Conservation (phyloP, 768 basidiomycete species). For the Psilocybe cubensis region DNA sequence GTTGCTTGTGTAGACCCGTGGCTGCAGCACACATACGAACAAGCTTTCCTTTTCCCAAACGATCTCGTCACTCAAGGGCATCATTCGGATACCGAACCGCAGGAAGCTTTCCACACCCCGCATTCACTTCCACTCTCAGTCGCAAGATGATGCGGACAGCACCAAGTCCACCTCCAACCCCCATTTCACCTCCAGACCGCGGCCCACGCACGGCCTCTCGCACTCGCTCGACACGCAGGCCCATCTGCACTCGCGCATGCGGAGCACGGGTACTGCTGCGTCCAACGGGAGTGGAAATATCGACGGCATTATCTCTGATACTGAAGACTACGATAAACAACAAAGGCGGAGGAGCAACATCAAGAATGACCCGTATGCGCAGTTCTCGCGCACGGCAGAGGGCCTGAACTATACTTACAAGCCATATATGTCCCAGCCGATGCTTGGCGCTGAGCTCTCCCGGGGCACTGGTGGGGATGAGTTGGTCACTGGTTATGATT, state of each 20-base stretch:
- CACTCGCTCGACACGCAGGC: too few species aligned
- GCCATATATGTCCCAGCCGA: conserved; percentile 51
- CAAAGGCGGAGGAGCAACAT: background rate
- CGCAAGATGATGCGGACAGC: background rate
- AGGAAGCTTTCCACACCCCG: background rate
- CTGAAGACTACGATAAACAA: background rate
- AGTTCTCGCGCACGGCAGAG: conserved; percentile 7
- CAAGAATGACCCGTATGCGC: conserved; percentile 18
- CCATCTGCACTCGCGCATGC: background rate
- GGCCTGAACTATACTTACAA: conserved; percentile 27
- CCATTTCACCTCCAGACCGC: too few species aligned
- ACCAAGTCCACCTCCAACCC: too few species aligned
- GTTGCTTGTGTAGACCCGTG: background rate
- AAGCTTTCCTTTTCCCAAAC: conserved; percentile 32
- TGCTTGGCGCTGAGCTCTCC: conserved; percentile 28
- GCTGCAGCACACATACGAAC: conserved; percentile 31
- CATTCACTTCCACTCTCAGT: background rate
- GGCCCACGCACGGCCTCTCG: too few species aligned
- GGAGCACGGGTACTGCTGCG: background rate
- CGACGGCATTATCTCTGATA: background rate
- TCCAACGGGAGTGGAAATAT: too few species aligned
- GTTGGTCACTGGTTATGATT: background rate
- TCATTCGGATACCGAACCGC: conserved; percentile 33
- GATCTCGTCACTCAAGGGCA: conserved; percentile 37
- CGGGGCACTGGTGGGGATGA: background rate